Conservation (phyloP, 164 flowering plant species). For the grape (Vitis vinifera) region ASM3070453v1 NC_081811.1:12370501-12371000, state of each 20-base stretch:
- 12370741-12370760: conserved; percentile 59
- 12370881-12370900: too few relatives aligned
- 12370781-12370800: too few relatives aligned
- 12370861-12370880: conserved; percentile 5
- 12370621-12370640: conserved; percentile 75
- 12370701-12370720: conserved; percentile 71
- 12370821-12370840: background rate
- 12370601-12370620: conserved; percentile 76
- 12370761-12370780: background rate
- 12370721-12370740: conserved; percentile 51
- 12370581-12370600: conserved; percentile 85
- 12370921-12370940: too few relatives aligned
- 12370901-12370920: too few relatives aligned
- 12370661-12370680: conserved; percentile 54
- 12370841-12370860: conserved; percentile 82
- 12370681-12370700: conserved; percentile 95
- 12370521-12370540: conserved; percentile 90
- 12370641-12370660: conserved; percentile 53
- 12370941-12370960: too few relatives aligned
- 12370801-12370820: too few relatives aligned
- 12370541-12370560: conserved; percentile 97
- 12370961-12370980: too few relatives aligned
- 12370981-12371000: too few relatives aligned
- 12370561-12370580: conserved; percentile 66
- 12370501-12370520: conserved; percentile 54